A percentile compares a stretch with the other conserved stretches of the same genome.
These are phyloP conservation scores for Rubus idaeus DNA, from an alignment of 306 rosid genomes.

Conservation along the genomic window DNA sequence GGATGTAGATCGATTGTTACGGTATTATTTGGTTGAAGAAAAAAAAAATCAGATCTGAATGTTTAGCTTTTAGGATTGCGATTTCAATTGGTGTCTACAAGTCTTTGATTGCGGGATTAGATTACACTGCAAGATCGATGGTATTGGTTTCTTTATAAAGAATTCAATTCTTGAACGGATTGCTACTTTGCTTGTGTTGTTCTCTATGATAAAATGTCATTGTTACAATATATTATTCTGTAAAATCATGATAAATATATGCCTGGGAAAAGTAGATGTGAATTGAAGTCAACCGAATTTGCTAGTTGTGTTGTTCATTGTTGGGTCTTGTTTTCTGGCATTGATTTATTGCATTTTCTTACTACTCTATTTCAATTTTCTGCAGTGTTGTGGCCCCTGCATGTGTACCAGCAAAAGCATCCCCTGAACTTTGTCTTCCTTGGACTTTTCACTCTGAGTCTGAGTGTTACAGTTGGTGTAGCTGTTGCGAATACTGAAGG, in stretches of 20 bases:
- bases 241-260: neutral
- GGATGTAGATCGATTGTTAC: neutral
- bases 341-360: neutral
- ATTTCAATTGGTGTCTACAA: neutral
- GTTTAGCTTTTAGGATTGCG: neutral
- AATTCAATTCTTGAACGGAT: neutral
- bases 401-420: slow-evolving; percentile 83
- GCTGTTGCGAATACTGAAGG: slow-evolving; percentile 86
- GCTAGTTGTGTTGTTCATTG: neutral
- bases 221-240: neutral
- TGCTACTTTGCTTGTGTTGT: neutral
- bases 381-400: slow-evolving; percentile 85
- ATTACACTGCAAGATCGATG: neutral
- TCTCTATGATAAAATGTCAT: neutral
- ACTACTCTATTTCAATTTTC: neutral
- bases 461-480: slow-evolving; percentile 82
- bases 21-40: neutral
- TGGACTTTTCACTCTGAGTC: slow-evolving; percentile 75
- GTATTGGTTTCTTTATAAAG: neutral
- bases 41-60: neutral
- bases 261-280: neutral
- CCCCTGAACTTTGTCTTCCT: slow-evolving; percentile 78
- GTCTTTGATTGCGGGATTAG: neutral
- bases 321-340: neutral
- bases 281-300: neutral